Conservation (phyloP, 768 basidiomycete species). For the Megacollybia marginata region DNA sequence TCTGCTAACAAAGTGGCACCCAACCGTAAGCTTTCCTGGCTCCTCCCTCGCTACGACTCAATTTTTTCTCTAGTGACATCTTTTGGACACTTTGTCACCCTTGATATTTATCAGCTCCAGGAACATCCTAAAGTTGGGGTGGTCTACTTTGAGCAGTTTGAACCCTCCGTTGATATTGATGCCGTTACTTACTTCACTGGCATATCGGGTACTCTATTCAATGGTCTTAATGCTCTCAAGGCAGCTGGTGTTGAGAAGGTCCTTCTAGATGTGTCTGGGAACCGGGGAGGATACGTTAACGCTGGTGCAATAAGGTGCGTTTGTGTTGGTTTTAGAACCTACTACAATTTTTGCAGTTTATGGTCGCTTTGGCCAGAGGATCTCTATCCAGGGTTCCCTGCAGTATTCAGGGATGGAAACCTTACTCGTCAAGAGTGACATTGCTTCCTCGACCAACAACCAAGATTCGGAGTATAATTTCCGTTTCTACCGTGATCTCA, state of each 20-base stretch:
- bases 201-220: conserved; percentile 10
- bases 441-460: conserved; percentile 2
- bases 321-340: too few species aligned
- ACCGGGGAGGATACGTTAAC: conserved; percentile 10
- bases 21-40: neutral
- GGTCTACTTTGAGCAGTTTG: conserved; percentile 12
- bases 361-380: conserved; percentile 10
- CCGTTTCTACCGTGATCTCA: conserved; percentile 7
- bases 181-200: conserved; percentile 7
- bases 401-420: neutral
- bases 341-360: neutral
- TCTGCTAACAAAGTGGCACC: neutral
- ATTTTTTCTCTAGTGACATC: conserved; percentile 4
- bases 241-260: conserved; percentile 10
- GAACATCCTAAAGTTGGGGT: conserved; percentile 13
- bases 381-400: conserved; percentile 9
- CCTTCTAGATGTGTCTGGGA: conserved; percentile 9
- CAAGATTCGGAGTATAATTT: conserved; percentile 5
- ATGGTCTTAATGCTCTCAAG: conserved; percentile 9
- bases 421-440: conserved; percentile 7
- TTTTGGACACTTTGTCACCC: conserved; percentile 12
- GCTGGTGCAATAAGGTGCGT: conserved; percentile 5
- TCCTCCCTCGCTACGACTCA: neutral
- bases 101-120: conserved; percentile 12
- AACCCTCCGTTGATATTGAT: conserved; percentile 4